Evolutionary conservation across 768 basidiomycete species (phyloP), one percentile per base, ranked within the genome.

Genomic region (Pleurotus citrinopileatus): DNA sequence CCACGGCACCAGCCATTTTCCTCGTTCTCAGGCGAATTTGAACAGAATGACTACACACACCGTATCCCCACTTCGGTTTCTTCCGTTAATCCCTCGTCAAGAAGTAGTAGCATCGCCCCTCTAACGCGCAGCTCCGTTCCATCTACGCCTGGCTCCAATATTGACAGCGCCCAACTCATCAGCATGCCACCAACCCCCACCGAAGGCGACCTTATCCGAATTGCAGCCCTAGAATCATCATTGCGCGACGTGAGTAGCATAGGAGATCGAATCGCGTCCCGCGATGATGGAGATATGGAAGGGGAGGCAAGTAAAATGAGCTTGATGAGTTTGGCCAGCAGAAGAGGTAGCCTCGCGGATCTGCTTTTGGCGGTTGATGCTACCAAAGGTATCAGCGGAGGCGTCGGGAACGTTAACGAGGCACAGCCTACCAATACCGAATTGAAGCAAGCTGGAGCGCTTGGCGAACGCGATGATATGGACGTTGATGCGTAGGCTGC

Each of bases 221-320:
- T n/a, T n/a, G n/a, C n/a, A n/a, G n/a, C n/a, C n/a, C n/a, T n/a
- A n/a, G n/a, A n/a, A n/a, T n/a, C n/a, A n/a, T n/a, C n/a, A n/a
- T n/a, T n/a, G n/a, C 47, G 55, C 36, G 67, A 69, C 28, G 57
- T 48, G 36, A 57, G 27, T 57, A 26, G 58, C 61, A 1, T 67
- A 62, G 17, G 63, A 65, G 2, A 65, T 60, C 42, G 65, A 63
- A 52, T 65, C 63, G 3, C 55, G 61, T 26, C 12, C 7, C n/a
- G 13, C 4, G 45, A 47, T 17, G 45, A 47, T 17, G 13, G 15
- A 3, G 45, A 47, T 19, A 20, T 47, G 8, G 45, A 47, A 2
- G 45, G 45, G 4, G 45, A 47, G 15, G 45, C 45, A 12, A 47
- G 26, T 17, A 25, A 26, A 3, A 47, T 47, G 45, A 47, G 45